Base-by-base conservation (phyloP, 208 protist genomes). In the Trypanosomatidae sp. region DNA sequence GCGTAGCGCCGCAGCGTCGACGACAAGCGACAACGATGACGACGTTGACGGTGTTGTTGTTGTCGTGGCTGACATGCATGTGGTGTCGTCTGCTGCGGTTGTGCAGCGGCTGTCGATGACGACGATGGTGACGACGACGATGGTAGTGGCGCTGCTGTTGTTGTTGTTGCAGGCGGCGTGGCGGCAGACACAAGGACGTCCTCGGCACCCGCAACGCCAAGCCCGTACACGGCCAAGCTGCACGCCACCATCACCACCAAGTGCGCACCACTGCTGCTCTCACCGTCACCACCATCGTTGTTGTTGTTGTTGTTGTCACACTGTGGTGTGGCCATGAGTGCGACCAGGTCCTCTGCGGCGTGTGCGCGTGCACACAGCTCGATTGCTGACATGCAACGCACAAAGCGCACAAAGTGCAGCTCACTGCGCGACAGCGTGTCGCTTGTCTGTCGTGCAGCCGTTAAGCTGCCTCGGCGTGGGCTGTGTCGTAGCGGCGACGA, bases 301-400 rank as follows among this genome's bases (percentile, higher is more conserved):
- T 47, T 38, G 6, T 65, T 16, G 5, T 35, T 35, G 30, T 35
- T 35, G 30, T 35, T 35, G 30, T 35, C n/a, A n/a, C n/a, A 35
- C n/a, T 35, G 11, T 35, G 11, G 11, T 35, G 11, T n/a, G n/a
- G n/a, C n/a, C 37, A 90, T 48, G 0, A 90, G 26, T 1, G 39
- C 6, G 7, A 63, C 24, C 13, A 68, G 61, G 48, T 90, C 81
- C 22, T 66, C 61, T 4, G 61, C 59, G 26, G 74, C 66, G 50
- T 80, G 57, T 15, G 62, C 46, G 4, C 75, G 63, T 55, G 77
- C 66, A 7, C 72, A 70, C 22, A 84, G 45, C 50, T 76, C 49
- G 26, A 86, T 55, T 5, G 66, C 52, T n/a, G 59, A 48, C 33
- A 61, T 53, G 39, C 66, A 74, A 16, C 69, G 75, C 24, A 83